phyloP scores from a whole-genome alignment of 768 basidiomycete species.

The Rhodotorula toruloides region DNA sequence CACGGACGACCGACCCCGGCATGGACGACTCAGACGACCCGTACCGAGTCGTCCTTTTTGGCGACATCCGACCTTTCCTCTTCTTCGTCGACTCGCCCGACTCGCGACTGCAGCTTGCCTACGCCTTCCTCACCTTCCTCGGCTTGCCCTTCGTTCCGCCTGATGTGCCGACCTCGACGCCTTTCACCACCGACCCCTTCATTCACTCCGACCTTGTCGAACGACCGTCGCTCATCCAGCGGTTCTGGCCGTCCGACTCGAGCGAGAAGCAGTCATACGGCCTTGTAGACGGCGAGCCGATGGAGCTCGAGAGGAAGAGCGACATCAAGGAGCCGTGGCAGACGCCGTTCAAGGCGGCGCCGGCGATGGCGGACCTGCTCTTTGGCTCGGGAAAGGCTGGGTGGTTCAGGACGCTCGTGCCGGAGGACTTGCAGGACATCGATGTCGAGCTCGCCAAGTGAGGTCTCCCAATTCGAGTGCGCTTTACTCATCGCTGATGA shows the following conservation, averaged over 20 bases:
- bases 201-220: conserved; percentile 41
- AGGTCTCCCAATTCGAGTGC: not conserved
- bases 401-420: conserved; percentile 41
- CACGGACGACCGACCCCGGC: conserved; percentile 41
- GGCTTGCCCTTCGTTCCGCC: conserved; percentile 47
- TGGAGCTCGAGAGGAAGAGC: conserved; percentile 44
- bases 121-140: conserved; percentile 48
- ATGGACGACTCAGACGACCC: conserved; percentile 48
- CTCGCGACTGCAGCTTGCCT: conserved; percentile 46
- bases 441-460: conserved; percentile 40
- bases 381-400: conserved; percentile 26
- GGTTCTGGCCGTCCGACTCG: conserved; percentile 30
- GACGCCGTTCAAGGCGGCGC: conserved; percentile 43
- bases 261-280: conserved; percentile 38
- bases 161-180: conserved; percentile 45
- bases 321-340: conserved; percentile 41
- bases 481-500: not conserved
- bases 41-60: conserved; percentile 47
- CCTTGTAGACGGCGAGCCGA: conserved; percentile 45
- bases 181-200: conserved; percentile 46
- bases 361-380: conserved; percentile 39
- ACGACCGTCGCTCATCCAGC: conserved; percentile 17
- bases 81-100: conserved; percentile 44
- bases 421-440: conserved; percentile 35
- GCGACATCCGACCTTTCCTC: conserved; percentile 47